Conservation (phyloP, 1,139 yeast genomes). For the Martiniozyma asiatica region DNA sequence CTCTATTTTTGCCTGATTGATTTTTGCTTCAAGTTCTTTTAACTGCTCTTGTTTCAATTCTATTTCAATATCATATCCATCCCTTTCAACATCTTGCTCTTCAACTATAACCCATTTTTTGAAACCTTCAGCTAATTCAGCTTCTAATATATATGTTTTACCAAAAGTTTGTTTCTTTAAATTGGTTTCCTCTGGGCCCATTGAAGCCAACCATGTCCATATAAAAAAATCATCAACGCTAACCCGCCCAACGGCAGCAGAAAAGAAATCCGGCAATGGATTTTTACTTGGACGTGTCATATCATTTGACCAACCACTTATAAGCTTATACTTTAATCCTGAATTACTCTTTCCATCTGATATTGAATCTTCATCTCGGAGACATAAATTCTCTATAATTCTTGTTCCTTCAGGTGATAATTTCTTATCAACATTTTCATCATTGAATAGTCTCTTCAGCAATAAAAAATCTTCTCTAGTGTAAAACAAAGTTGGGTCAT, state of each 20-base stretch:
- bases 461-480: constrained; percentile 74
- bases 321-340: constrained; percentile 27
- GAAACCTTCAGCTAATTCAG: constrained; percentile 45
- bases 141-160: constrained; percentile 52
- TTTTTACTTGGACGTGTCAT: constrained; percentile 5
- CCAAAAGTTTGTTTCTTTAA: constrained; percentile 63
- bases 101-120: constrained; percentile 78
- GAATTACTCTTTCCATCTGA: constrained; percentile 11
- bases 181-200: constrained; percentile 65
- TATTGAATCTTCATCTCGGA: constrained; percentile 19
- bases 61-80: constrained; percentile 24
- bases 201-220: constrained; percentile 81
- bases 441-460: constrained; percentile 59
- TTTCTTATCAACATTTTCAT: constrained; percentile 46
- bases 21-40: constrained; percentile 19
- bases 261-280: constrained; percentile 20
- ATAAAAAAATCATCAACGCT: constrained; percentile 78
- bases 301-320: constrained; percentile 34
- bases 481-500: constrained; percentile 55
- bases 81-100: constrained; percentile 44
- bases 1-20: constrained; percentile 17
- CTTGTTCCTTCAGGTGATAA: constrained; percentile 68
- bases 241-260: constrained; percentile 49
- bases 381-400: constrained; percentile 46
- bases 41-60: constrained; percentile 23